These are phyloP conservation scores for Galerina sulciceps DNA, from an alignment of 768 basidiomycete species.

Conservation along the genomic window DNA sequence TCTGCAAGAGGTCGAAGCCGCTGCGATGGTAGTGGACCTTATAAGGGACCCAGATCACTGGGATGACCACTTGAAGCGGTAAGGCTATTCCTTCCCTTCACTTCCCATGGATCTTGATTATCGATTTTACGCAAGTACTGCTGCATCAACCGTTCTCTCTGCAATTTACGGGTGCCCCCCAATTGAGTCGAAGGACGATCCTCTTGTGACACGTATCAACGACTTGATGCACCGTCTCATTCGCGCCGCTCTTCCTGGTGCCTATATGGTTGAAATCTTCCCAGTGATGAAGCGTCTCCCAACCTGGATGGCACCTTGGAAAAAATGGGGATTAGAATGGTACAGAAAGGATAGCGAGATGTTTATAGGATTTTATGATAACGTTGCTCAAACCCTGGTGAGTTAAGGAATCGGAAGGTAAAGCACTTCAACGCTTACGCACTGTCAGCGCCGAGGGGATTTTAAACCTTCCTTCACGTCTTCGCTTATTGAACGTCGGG, in stretches of 20 bases:
- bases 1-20: background rate
- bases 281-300: constrained; percentile 22
- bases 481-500: background rate
- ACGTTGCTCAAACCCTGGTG: background rate
- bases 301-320: constrained; percentile 37
- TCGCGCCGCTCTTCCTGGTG: constrained; percentile 30
- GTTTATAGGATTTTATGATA: constrained; percentile 2
- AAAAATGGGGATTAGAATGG: constrained; percentile 5
- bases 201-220: constrained; percentile 56
- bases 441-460: no score
- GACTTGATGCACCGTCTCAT: constrained; percentile 39
- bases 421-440: no score
- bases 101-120: background rate
- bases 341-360: background rate
- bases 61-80: background rate
- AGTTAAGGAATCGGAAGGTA: no score
- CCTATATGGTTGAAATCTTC: constrained; percentile 36
- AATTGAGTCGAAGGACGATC: constrained; percentile 60
- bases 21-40: background rate
- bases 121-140: background rate
- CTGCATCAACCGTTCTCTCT: constrained; percentile 32
- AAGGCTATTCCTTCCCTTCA: background rate
- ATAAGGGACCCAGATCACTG: background rate
- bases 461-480: background rate
- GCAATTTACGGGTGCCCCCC: constrained; percentile 65